Evolutionary conservation across 768 basidiomycete genomes (phyloP).

Genomic region (Phaffia australis): DNA sequence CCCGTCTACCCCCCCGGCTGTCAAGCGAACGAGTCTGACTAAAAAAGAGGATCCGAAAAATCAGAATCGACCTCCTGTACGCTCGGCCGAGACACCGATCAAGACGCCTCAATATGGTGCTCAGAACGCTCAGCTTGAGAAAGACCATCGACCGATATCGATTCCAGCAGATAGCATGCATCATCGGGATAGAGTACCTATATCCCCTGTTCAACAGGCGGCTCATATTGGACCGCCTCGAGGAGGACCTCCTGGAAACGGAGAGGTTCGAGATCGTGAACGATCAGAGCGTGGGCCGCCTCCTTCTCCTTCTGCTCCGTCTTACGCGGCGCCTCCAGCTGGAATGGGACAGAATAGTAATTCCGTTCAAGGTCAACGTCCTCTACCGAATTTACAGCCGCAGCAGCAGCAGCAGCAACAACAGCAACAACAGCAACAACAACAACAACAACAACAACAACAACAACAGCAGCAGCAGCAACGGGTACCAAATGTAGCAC

Average conservation of each 20-base stretch:
- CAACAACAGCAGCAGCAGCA: slow-evolving; percentile 18
- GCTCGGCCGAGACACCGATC: slow-evolving; percentile 66
- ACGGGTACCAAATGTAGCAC: slow-evolving; percentile 5
- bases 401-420: slow-evolving; percentile 12
- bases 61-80: background rate
- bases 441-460: slow-evolving; percentile 11
- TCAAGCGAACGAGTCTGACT: slow-evolving; percentile 42
- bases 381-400: background rate
- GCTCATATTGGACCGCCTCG: background rate
- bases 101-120: slow-evolving; percentile 84
- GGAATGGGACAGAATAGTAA: no score
- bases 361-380: background rate
- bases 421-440: slow-evolving; percentile 16
- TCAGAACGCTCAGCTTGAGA: slow-evolving; percentile 86
- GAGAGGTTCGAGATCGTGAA: background rate
- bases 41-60: slow-evolving; percentile 35
- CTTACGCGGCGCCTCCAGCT: no score
- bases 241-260: background rate
- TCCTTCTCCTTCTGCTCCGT: no score
- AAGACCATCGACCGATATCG: slow-evolving; percentile 44
- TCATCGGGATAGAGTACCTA: slow-evolving; percentile 7
- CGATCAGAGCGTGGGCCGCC: no score
- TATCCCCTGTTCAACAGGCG: slow-evolving; percentile 24
- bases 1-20: slow-evolving; percentile 26
- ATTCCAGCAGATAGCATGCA: background rate